phyloP scores from a whole-genome alignment of 1,139 yeast species.

The Geotrichum candidum region DNA sequence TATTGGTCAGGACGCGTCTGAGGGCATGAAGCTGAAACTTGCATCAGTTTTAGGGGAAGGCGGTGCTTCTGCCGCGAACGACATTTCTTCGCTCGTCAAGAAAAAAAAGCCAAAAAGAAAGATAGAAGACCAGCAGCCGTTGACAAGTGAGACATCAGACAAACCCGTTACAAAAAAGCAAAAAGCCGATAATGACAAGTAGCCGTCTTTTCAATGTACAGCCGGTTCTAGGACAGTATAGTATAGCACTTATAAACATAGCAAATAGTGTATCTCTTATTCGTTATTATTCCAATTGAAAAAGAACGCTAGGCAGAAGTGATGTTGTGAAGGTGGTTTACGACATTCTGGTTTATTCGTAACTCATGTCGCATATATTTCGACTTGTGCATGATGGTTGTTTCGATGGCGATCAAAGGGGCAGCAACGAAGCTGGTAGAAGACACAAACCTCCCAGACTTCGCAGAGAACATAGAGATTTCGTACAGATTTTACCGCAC shows the following conservation, averaged over 20 bases:
- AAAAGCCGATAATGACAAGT: not conserved
- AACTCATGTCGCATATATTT: not conserved
- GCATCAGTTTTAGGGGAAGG: slow-evolving; percentile 18
- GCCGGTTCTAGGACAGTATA: not conserved
- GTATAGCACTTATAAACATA: no score
- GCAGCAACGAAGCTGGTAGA: not conserved
- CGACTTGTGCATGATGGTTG: not conserved
- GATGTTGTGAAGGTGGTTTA: not conserved
- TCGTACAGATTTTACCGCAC: not conserved
- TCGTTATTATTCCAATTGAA: not conserved
- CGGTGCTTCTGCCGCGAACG: slow-evolving; percentile 41
- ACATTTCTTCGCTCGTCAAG: slow-evolving; percentile 50
- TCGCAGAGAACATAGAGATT: not conserved
- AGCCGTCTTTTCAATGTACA: not conserved
- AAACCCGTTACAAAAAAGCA: slow-evolving; percentile 4
- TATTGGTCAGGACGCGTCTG: slow-evolving; percentile 45
- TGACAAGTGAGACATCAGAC: not conserved
- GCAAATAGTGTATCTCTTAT: not conserved
- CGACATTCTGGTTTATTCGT: not conserved
- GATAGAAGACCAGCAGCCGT: slow-evolving; percentile 10
- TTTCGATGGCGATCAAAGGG: not conserved
- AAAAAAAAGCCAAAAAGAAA: slow-evolving; percentile 41
- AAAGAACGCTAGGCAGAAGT: not conserved
- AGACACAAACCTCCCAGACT: not conserved
- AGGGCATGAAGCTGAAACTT: slow-evolving; percentile 13